These are phyloP conservation scores for Echinosophora koreensis DNA, from an alignment of 306 rosid genomes.

Conservation along the genomic window DNA sequence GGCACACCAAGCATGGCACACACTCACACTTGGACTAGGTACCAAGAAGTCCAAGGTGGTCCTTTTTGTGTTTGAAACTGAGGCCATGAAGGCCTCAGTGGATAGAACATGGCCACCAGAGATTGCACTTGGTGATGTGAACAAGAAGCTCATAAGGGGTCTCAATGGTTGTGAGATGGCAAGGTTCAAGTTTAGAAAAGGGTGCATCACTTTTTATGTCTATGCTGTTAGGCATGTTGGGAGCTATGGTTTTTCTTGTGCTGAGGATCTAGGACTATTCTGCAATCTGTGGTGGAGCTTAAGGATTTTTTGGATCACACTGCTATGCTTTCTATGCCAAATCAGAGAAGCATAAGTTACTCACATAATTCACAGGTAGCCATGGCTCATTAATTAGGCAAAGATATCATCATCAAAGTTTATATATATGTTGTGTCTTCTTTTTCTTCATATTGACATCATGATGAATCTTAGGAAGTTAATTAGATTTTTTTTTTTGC, in stretches of 20 bases:
- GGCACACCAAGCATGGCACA: conserved; percentile 98
- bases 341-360: conserved; percentile 78
- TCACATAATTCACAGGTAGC: conserved; percentile 68
- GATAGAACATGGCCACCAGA: conserved; percentile 86
- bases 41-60: conserved; percentile 90
- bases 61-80: conserved; percentile 81
- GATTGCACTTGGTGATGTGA: conserved; percentile 88
- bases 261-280: conserved; percentile 75
- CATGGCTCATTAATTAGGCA: conserved; percentile 87
- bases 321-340: conserved; percentile 90
- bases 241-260: conserved; percentile 65
- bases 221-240: conserved; percentile 84
- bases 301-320: conserved; percentile 98
- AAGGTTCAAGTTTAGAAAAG: conserved; percentile 94
- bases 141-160: conserved; percentile 81
- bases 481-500: conserved; percentile 10
- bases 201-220: conserved; percentile 90
- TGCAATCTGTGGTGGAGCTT: conserved; percentile 86
- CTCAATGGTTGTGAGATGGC: conserved; percentile 85
- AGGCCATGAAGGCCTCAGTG: conserved; percentile 61
- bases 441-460: conserved; percentile 24
- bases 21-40: conserved; percentile 94
- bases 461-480: conserved; percentile 40
- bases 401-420: conserved; percentile 24
- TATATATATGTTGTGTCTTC: conserved; percentile 21